Evolutionary conservation across 768 basidiomycete species (phyloP).

Genomic region (Tulasnella calospora): DNA sequence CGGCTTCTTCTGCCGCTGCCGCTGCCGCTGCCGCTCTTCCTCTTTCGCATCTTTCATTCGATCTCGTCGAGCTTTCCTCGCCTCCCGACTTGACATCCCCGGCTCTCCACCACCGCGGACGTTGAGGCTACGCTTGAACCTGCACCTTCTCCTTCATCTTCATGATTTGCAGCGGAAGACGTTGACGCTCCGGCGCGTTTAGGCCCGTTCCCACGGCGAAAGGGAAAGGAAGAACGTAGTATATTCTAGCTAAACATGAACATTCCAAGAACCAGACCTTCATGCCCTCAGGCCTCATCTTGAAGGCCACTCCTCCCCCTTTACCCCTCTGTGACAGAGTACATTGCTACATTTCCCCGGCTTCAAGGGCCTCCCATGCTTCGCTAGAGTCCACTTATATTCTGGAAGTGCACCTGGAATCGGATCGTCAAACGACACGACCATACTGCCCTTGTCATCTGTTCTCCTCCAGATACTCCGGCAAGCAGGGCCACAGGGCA

Average conservation of each 20-base stretch:
- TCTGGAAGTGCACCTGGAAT: not conserved
- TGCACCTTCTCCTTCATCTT: not conserved
- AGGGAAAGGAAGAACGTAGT: too few relatives aligned
- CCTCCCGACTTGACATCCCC: constrained; percentile 1
- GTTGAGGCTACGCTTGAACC: constrained; percentile 16
- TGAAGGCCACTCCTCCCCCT: not conserved
- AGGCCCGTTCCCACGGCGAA: constrained; percentile 54
- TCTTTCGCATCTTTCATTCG: constrained; percentile 19
- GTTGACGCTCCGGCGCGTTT: not conserved
- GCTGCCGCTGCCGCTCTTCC: not conserved
- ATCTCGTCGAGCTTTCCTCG: not conserved
- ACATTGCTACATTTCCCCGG: not conserved
- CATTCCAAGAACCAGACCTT: too few relatives aligned
- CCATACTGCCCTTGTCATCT: not conserved
- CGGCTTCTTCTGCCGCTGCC: not conserved
- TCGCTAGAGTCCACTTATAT: not conserved
- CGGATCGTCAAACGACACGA: not conserved
- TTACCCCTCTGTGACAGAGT: not conserved
- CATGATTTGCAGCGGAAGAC: not conserved
- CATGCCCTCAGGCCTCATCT: not conserved
- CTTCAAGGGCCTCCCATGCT: not conserved
- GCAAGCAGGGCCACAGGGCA: not conserved
- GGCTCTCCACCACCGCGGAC: not conserved
- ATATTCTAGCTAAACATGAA: too few relatives aligned
- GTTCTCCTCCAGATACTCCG: not conserved